A percentile compares a stretch with the other conserved stretches of the same genome.
Evolutionary conservation across 2,329 filamentous ascomycete genomes (phyloP).

Genomic region (Hypoxylon sp.): DNA sequence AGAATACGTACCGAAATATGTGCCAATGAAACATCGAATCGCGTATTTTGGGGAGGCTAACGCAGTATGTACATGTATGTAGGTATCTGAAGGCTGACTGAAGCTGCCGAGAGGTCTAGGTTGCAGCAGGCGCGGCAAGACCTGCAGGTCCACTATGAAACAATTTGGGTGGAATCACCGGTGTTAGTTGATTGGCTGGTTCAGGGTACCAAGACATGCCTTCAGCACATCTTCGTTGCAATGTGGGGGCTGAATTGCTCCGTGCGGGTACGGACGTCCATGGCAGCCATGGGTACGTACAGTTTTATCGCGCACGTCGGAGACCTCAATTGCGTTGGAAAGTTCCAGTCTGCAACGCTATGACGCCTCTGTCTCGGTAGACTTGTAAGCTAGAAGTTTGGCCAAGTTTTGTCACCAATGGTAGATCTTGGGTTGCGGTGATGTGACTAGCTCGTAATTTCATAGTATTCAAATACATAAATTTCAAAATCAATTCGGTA

Average conservation of each 20-base stretch:
- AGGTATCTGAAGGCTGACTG: constrained; percentile 14
- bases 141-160: constrained; percentile 37
- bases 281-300: neutral
- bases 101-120: constrained; percentile 20
- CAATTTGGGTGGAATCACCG: neutral
- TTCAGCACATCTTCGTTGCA: constrained; percentile 13
- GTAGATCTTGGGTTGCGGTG: constrained; percentile 15
- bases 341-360: constrained; percentile 9
- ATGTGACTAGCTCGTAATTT: constrained; percentile 28
- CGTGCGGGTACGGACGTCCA: neutral
- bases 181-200: constrained; percentile 26
- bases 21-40: constrained; percentile 24
- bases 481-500: neutral
- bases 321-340: constrained; percentile 21
- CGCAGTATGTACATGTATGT: neutral
- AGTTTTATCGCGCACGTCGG: constrained; percentile 3
- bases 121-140: constrained; percentile 31
- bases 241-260: constrained; percentile 18
- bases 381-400: neutral
- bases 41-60: constrained; percentile 17
- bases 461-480: neutral
- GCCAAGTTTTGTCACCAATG: neutral
- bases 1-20: constrained; percentile 7
- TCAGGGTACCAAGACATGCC: constrained; percentile 7
- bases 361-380: constrained; percentile 12